Evolutionary conservation across 106 monocot species (phyloP).

Genomic region (Agapanthus africanus): DNA sequence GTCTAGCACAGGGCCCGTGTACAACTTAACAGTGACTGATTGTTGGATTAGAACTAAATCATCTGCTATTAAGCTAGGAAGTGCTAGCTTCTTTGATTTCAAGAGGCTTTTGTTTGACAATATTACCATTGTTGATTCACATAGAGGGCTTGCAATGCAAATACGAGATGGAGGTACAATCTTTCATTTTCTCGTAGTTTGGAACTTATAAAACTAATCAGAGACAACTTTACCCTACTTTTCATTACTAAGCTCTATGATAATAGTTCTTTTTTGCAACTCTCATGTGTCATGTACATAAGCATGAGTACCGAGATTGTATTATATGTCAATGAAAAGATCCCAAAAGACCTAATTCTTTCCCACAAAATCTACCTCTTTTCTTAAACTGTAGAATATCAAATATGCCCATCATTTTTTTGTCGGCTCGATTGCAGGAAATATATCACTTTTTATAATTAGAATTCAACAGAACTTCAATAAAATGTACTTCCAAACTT

Average conservation of each 20-base stretch:
- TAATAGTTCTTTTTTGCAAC: too few relatives aligned
- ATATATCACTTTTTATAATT: too few relatives aligned
- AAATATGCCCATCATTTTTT: not conserved
- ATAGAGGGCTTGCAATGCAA: constrained; percentile 85
- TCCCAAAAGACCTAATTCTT: not conserved
- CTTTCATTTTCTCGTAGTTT: not conserved
- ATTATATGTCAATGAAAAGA: not conserved
- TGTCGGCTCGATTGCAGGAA: too few relatives aligned
- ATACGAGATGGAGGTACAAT: constrained; percentile 88
- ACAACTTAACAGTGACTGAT: constrained; percentile 62
- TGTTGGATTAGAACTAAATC: constrained; percentile 96
- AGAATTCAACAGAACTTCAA: too few relatives aligned
- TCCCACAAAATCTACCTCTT: not conserved
- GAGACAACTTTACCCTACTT: not conserved
- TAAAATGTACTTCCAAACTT: too few relatives aligned
- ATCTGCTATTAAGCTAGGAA: constrained; percentile 81
- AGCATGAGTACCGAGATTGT: not conserved
- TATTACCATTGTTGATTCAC: constrained; percentile 88
- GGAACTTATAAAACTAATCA: not conserved
- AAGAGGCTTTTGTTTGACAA: constrained; percentile 48
- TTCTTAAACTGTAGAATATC: not conserved
- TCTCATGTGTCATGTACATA: not conserved
- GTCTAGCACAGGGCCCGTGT: constrained; percentile 65
- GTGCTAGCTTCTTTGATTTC: constrained; percentile 84
- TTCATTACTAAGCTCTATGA: too few relatives aligned